Base-by-base conservation (phyloP, 176 grass and related monocot genomes). In the Poa pratensis region DNA sequence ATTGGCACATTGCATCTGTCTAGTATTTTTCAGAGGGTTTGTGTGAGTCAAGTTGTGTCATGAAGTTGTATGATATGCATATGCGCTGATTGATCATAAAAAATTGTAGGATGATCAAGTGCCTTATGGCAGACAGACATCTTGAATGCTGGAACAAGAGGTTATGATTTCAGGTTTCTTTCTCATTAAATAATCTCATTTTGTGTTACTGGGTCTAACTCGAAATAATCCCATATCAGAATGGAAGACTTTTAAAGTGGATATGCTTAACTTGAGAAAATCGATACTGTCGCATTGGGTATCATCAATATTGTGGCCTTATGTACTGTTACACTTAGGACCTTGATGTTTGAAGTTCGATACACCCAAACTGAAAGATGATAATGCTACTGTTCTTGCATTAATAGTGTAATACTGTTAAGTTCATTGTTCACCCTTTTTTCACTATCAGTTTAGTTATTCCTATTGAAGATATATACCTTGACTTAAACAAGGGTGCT, bases 21-120 rank as follows among this genome's bases (percentile, higher is more conserved):
- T 61, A 72, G 32, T 55, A 7, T 52, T 67, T 52, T 71, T 57
- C 82, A 26, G 19, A 34, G 62, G 6, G 11, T 53, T 22, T 40
- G 9, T 9, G 3, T 27, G 16, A 66, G 32, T 55, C 28, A 22
- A 71, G 79, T 23, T 30, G 17, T 63, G 37, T 46, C 49, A 28
- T 71, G 83, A 16, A 58, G 23, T 55, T 88, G 60, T 37, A 37
- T 42, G n/a, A 37, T 42, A 51, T 48, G 9, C 16, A 46, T 75
- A 76, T 46, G 59, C 8, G 73, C 64, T 87, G 27, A 92, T 61
- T 6, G 34, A 27, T 67, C 79, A 20, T 73, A 68, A 67, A 28
- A 27, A 17, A 74, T 0, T 85, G 85, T 79, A 95, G 93, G 93
- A 95, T 32, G 88, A 95, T 85, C 93, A 95, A 57, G 60, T 85